Evolutionary conservation across 202 grass and related monocot species (phyloP).

Genomic region (Eragrostis tef): DNA sequence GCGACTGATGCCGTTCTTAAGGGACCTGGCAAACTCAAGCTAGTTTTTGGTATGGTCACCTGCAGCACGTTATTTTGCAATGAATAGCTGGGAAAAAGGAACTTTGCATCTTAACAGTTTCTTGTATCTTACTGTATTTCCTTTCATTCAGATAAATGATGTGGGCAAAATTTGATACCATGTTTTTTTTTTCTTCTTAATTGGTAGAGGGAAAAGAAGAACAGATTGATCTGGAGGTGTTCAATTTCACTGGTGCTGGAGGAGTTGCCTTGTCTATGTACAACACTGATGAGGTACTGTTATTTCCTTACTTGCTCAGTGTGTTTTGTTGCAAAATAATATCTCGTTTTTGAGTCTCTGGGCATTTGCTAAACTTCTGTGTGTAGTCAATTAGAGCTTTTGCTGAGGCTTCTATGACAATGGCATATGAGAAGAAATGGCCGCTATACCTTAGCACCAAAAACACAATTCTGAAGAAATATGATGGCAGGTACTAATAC

Average conservation of each 20-base stretch:
- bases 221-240: slow-evolving; percentile 89
- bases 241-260: slow-evolving; percentile 94
- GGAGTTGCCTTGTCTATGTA: slow-evolving; percentile 97
- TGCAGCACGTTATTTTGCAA: neutral
- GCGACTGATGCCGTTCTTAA: slow-evolving; percentile 97
- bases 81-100: slow-evolving; percentile 6
- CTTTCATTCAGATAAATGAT: slow-evolving; percentile 37
- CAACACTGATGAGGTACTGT: slow-evolving; percentile 90
- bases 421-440: slow-evolving; percentile 97
- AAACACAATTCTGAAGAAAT: slow-evolving; percentile 98
- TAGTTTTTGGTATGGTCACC: slow-evolving; percentile 78
- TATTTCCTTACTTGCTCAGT: neutral
- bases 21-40: slow-evolving; percentile 96
- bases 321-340: slow-evolving; percentile 25
- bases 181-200: slow-evolving; percentile 32
- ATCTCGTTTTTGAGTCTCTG: slow-evolving; percentile 1
- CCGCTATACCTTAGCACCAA: slow-evolving; percentile 98
- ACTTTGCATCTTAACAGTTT: neutral
- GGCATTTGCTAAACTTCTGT: slow-evolving; percentile 40
- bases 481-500: slow-evolving; percentile 84
- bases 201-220: slow-evolving; percentile 88
- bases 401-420: slow-evolving; percentile 88
- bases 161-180: slow-evolving; percentile 15
- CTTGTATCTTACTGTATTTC: slow-evolving; percentile 20
- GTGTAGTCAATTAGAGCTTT: slow-evolving; percentile 83